phyloP scores from a whole-genome alignment of 2,329 filamentous ascomycete genomes.

The Calonectria honghensis region DNA sequence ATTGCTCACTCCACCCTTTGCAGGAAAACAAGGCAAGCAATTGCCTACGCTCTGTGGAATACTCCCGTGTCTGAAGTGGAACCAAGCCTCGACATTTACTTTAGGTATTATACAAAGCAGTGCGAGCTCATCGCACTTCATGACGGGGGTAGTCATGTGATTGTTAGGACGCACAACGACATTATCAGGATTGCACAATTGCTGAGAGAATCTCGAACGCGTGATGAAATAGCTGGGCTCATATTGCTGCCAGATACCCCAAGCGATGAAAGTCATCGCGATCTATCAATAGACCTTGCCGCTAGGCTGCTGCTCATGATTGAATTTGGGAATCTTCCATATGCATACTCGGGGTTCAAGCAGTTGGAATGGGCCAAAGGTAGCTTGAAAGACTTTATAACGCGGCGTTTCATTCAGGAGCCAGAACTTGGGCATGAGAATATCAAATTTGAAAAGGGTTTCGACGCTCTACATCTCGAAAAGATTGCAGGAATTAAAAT shows the following conservation, averaged over 20 bases:
- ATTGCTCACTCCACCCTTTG: neutral
- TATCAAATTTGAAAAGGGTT: slow-evolving; percentile 1
- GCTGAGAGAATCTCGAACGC: neutral
- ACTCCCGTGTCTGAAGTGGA: neutral
- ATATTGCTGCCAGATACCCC: neutral
- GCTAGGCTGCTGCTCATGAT: slow-evolving; percentile 8
- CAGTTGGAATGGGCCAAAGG: neutral
- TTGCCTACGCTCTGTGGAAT: neutral
- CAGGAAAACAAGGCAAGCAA: neutral
- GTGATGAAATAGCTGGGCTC: neutral
- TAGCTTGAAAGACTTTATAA: neutral
- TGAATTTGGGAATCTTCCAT: slow-evolving; percentile 26
- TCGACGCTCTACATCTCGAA: slow-evolving; percentile 35
- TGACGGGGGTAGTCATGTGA: neutral
- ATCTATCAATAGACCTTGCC: slow-evolving; percentile 12
- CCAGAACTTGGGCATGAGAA: neutral
- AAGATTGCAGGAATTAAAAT: slow-evolving; percentile 61
- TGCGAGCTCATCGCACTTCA: neutral
- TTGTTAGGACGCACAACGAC: neutral
- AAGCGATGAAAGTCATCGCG: neutral
- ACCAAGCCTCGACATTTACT: neutral
- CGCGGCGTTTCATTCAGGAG: neutral
- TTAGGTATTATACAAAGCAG: slow-evolving; percentile 5
- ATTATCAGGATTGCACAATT: neutral
- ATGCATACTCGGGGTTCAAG: neutral